Conservation (phyloP, 805 yeast species). For the Yamadazyma nakazawae region DNA sequence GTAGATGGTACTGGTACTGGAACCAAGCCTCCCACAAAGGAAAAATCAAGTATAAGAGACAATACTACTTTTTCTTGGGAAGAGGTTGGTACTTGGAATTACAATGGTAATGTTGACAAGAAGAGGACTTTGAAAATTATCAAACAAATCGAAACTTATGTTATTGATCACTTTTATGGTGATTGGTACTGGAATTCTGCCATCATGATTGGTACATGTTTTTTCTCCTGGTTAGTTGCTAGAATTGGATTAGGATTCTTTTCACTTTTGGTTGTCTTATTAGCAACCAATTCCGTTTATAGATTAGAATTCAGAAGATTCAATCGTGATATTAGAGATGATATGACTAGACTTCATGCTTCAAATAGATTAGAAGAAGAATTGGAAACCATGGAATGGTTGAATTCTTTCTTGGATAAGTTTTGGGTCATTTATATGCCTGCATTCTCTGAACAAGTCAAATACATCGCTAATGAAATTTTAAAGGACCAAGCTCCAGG, state of each 20-base stretch:
- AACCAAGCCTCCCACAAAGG: neutral
- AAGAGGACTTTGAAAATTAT: conserved; percentile 20
- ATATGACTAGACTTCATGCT: conserved; percentile 64
- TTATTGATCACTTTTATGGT: conserved; percentile 63
- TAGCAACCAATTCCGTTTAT: conserved; percentile 64
- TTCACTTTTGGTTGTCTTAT: conserved; percentile 55
- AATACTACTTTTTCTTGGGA: conserved; percentile 40
- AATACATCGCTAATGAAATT: conserved; percentile 62
- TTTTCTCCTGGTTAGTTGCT: conserved; percentile 68
- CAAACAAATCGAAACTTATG: conserved; percentile 51
- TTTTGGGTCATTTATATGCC: conserved; percentile 92
- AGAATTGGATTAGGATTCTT: conserved; percentile 62
- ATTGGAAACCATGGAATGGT: conserved; percentile 77
- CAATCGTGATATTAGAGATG: conserved; percentile 71
- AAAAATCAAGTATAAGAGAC: conserved; percentile 24
- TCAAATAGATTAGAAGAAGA: conserved; percentile 59
- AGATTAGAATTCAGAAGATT: conserved; percentile 73
- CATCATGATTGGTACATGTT: conserved; percentile 63
- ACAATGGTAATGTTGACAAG: conserved; percentile 20
- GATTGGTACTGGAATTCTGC: conserved; percentile 73
- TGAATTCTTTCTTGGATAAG: conserved; percentile 71
- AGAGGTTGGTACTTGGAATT: conserved; percentile 38
- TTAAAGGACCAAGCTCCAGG: conserved; percentile 77
- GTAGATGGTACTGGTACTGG: conserved; percentile 11
- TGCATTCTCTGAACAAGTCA: conserved; percentile 71